These are phyloP conservation scores for Hagleromyces aurorensis DNA, from an alignment of 805 yeast genomes.

Conservation along the genomic window DNA sequence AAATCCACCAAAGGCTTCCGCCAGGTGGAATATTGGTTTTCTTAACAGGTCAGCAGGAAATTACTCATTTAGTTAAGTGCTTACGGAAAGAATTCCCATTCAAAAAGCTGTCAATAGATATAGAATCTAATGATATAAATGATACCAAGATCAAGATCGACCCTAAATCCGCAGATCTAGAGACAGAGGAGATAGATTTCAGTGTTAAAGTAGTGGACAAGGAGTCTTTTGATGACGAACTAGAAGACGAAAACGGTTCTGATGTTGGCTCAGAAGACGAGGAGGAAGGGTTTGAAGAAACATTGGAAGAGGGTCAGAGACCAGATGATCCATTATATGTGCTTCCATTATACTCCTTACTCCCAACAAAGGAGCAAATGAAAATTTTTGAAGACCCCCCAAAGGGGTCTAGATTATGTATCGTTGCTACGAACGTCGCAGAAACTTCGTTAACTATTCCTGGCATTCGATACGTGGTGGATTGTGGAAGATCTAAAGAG, in stretches of 20 bases:
- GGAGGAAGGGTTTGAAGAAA: conserved; percentile 62
- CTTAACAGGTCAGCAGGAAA: conserved; percentile 93
- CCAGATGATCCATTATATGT: conserved; percentile 78
- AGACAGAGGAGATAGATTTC: conserved; percentile 83
- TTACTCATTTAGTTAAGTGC: conserved; percentile 61
- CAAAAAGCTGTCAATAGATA: conserved; percentile 20
- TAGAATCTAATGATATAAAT: conserved; percentile 31
- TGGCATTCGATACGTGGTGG: conserved; percentile 88
- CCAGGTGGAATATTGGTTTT: conserved; percentile 91
- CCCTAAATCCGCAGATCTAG: conserved; percentile 59
- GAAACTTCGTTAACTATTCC: conserved; percentile 97
- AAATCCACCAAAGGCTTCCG: conserved; percentile 80
- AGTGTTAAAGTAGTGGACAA: conserved; percentile 38
- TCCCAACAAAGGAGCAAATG: conserved; percentile 95
- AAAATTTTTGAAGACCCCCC: conserved; percentile 86
- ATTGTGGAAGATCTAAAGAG: conserved; percentile 90
- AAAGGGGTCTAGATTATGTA: conserved; percentile 74
- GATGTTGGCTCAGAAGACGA: conserved; percentile 34
- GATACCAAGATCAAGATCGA: conserved; percentile 41
- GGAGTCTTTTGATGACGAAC: conserved; percentile 31
- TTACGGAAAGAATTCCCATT: conserved; percentile 64
- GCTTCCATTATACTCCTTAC: conserved; percentile 81
- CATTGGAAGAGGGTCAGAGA: conserved; percentile 60
- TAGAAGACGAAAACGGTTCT: conserved; percentile 32
- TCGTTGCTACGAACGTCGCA: conserved; percentile 95